Base-by-base conservation (phyloP, 108 stramenopile species). In the Nitzschia sp. region DNA sequence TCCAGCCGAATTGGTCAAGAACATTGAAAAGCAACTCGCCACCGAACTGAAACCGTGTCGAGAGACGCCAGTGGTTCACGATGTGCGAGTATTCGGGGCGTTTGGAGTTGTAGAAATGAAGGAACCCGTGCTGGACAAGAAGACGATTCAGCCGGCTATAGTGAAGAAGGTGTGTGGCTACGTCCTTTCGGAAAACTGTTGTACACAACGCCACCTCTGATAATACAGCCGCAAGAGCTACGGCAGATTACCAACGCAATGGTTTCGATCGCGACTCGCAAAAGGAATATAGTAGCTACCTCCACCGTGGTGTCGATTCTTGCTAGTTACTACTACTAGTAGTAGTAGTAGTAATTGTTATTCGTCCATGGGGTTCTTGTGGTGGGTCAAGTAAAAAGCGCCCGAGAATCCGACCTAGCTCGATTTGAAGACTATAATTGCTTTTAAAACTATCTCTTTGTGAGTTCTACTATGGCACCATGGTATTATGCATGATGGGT, bases 171-270 rank as follows among this genome's bases (percentile, higher is more conserved):
- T 59, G 86, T 94, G 0, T 91, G 92, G 92, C 71, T 93, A 15
- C 84, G 92, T 45, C 92, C 92, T 3, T 93, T 93, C 80, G 92
- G 76, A 34, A 67, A 62, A 63, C 65, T 93, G 19, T 58, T 93
- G 29, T 93, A 93, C 62, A 87, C 89, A 1, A 93, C 91, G 92
- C 92, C 92, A 57, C 88, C 92, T 26, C 88, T 89, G 53, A 89
- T 82, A 21, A 73, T 61, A 46, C 76, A 48, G 53, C 63, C 35
- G 64, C 66, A 74, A 29, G 76, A 82, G 48, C 48, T 82, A 38
- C 46, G 64, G 27, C 67, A 77, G 57, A 77, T 82, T 27, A 82
- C 81, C 29, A 59, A 73, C 21, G 75, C 72, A 32, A 82, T 82
- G 81, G 68, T 77, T 36, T 47, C 66, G 23, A 47, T 78, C 25